Evolutionary conservation across 805 yeast species (phyloP).

Genomic region (Wickerhamiella galacta): DNA sequence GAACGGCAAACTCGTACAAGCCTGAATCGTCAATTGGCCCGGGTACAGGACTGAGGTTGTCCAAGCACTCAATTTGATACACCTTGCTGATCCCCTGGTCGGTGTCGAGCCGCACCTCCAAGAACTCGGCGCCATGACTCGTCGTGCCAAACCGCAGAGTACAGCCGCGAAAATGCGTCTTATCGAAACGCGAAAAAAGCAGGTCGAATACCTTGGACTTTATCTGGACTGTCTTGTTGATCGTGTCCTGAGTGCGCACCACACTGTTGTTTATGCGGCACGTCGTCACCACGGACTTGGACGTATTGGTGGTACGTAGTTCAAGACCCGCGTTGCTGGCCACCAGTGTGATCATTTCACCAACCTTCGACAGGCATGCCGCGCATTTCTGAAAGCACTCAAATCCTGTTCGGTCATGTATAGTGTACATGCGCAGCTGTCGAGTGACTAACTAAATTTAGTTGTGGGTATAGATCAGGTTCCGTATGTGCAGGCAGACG

Average conservation of each 20-base stretch:
- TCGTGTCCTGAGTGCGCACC: background rate
- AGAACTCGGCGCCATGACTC: slow-evolving; percentile 8
- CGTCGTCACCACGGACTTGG: background rate
- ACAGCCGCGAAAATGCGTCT: slow-evolving; percentile 2
- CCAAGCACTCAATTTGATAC: slow-evolving; percentile 6
- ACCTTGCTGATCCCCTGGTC: slow-evolving; percentile 5
- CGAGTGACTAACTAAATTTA: background rate
- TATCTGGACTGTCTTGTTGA: slow-evolving; percentile 1
- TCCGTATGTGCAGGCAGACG: background rate
- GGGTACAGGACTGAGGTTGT: background rate
- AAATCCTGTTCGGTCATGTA: background rate
- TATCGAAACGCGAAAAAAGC: slow-evolving; percentile 6
- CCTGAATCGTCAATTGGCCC: slow-evolving; percentile 9
- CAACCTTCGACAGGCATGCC: slow-evolving; percentile 1
- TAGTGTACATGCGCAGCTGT: slow-evolving; percentile 2
- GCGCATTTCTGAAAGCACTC: slow-evolving; percentile 1
- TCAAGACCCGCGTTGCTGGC: slow-evolving; percentile 1
- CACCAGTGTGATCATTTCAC: background rate
- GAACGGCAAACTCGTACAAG: slow-evolving; percentile 6
- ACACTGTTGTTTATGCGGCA: background rate
- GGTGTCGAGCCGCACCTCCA: slow-evolving; percentile 4
- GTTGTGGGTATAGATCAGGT: background rate
- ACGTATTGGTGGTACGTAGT: background rate
- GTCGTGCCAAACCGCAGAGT: slow-evolving; percentile 5
- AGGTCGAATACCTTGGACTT: slow-evolving; percentile 11